Evolutionary conservation across 371 early-diverging fungal species (phyloP).

Genomic region (Choanephora cucurbitarum): DNA sequence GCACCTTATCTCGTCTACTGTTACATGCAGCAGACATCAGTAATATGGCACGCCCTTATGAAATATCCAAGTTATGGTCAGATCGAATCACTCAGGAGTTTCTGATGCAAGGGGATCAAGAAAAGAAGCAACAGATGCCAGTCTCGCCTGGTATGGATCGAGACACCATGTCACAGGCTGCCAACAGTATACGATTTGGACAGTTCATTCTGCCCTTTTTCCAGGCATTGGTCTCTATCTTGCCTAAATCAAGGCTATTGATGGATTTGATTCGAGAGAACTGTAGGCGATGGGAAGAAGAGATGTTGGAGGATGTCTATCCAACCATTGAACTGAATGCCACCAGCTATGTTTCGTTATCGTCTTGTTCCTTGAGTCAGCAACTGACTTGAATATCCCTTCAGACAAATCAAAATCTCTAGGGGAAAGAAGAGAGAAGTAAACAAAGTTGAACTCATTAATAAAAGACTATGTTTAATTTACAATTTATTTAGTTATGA

Average conservation of each 20-base stretch:
- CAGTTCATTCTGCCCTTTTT: slow-evolving; percentile 87
- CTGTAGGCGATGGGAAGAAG: slow-evolving; percentile 45
- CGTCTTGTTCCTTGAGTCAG: no score
- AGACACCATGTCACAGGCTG: slow-evolving; percentile 65
- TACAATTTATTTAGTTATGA: no score
- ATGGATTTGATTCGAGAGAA: slow-evolving; percentile 40
- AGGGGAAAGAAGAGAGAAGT: no score
- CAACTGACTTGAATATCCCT: no score
- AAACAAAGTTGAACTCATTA: no score
- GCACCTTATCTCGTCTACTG: slow-evolving; percentile 60
- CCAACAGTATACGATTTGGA: slow-evolving; percentile 78
- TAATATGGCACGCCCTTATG: slow-evolving; percentile 85
- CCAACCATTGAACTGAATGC: no score
- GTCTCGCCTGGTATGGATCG: slow-evolving; percentile 92
- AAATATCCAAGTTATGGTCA: slow-evolving; percentile 86
- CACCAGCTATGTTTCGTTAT: no score
- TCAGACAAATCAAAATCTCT: no score
- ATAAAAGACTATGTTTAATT: no score
- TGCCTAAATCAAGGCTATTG: slow-evolving; percentile 56
- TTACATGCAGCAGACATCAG: slow-evolving; percentile 90
- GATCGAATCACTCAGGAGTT: slow-evolving; percentile 86
- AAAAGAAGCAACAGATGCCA: slow-evolving; percentile 67
- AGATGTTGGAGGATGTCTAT: no score
- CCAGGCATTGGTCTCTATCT: slow-evolving; percentile 66
- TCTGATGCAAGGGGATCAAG: slow-evolving; percentile 84